Conservation (phyloP, 768 basidiomycete genomes). For the Psilocybe tampanensis region DNA sequence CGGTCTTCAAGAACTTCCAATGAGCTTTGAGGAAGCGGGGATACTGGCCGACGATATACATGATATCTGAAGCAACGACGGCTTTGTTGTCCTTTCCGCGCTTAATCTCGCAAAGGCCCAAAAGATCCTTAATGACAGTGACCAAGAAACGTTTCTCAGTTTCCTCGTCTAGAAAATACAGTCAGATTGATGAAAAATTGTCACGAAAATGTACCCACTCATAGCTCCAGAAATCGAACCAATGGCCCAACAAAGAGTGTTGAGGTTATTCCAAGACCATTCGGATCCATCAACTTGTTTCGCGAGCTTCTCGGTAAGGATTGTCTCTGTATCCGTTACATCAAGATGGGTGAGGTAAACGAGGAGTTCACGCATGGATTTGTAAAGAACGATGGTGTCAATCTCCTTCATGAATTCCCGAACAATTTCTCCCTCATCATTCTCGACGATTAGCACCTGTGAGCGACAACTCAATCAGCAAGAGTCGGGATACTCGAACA, state of each 20-base stretch:
- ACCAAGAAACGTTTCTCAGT: constrained; percentile 99
- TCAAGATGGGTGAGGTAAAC: constrained; percentile 98
- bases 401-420: constrained; percentile 99
- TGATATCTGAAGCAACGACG: constrained; percentile 93
- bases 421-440: constrained; percentile 99
- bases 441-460: constrained; percentile 98
- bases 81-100: constrained; percentile 99
- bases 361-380: constrained; percentile 96
- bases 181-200: not conserved
- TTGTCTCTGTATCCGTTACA: constrained; percentile 93
- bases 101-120: constrained; percentile 98
- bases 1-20: constrained; percentile 99
- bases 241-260: constrained; percentile 99
- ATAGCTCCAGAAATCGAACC: constrained; percentile 99
- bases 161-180: constrained; percentile 76
- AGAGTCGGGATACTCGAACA: not conserved
- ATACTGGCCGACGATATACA: constrained; percentile 99
- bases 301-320: constrained; percentile 94
- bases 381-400: constrained; percentile 98
- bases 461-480: not conserved
- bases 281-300: constrained; percentile 98
- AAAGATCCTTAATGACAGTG: constrained; percentile 96
- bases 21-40: constrained; percentile 99
- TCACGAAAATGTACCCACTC: constrained; percentile 73
- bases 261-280: constrained; percentile 99